Conservation (phyloP, 2,329 filamentous ascomycete genomes). For the Blumeria hordei region DNA sequence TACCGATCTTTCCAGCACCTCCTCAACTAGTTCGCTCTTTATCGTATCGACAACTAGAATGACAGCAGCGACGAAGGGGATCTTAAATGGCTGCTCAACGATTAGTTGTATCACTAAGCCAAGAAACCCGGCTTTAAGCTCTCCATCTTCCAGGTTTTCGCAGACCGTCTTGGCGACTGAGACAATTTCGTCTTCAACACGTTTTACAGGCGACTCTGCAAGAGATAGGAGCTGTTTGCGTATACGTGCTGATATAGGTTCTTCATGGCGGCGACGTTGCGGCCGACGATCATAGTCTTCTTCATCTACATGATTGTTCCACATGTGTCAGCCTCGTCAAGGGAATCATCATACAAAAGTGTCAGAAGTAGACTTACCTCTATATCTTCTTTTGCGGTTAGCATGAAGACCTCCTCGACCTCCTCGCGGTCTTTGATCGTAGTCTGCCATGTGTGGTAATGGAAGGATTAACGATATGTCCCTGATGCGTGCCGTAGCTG, state of each 20-base stretch:
- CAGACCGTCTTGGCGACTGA: constrained; percentile 52
- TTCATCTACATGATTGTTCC: constrained; percentile 28
- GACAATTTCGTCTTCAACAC: constrained; percentile 55
- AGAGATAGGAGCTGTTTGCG: constrained; percentile 58
- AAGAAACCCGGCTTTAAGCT: constrained; percentile 48
- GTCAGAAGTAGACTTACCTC: constrained; percentile 30
- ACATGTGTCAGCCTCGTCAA: constrained; percentile 10
- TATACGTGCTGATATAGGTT: constrained; percentile 44
- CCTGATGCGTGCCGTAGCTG: no score
- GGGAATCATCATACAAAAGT: neutral
- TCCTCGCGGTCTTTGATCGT: constrained; percentile 18
- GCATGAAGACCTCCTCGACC: constrained; percentile 20
- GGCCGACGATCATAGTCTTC: constrained; percentile 54
- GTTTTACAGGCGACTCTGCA: constrained; percentile 57
- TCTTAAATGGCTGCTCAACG: constrained; percentile 86
- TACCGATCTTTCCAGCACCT: constrained; percentile 41
- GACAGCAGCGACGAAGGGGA: constrained; percentile 75
- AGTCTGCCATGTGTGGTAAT: constrained; percentile 22
- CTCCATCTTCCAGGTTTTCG: constrained; percentile 69
- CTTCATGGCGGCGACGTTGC: constrained; percentile 50
- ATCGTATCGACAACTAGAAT: constrained; percentile 57
- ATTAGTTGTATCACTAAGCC: constrained; percentile 53
- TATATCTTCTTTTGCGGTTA: constrained; percentile 52
- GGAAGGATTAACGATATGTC: no score
- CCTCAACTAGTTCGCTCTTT: constrained; percentile 48